Base-by-base conservation (phyloP, 306 rosid species). In the Prunus fruticosa region DNA sequence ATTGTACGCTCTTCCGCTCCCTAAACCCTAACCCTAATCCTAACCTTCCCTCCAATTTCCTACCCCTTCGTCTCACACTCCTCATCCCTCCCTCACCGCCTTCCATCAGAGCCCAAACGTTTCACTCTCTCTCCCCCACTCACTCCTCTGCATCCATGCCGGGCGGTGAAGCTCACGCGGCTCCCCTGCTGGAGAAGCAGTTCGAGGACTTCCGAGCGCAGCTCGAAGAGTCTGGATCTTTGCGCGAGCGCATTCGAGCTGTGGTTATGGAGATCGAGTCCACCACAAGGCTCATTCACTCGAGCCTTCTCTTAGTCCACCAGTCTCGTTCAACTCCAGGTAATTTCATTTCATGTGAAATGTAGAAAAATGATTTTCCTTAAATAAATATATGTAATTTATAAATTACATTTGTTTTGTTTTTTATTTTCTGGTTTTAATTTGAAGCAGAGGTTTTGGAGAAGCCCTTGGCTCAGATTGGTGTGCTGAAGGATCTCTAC, bases 251-350 rank as follows among this genome's bases (percentile, higher is more conserved):
- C 73, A 92, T 95, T 82, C 89, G 97, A 71, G 80, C 69, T 11
- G 90, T 95, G 15, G 97, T 84, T 11, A 81, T 86, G 76, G 96
- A 90, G 80, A 89, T 95, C 16, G 99, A 95, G 75, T 92, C 99
- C 77, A 83, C 90, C 41, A 61, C 91, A 0, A 82, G 99, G 81
- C 71, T 90, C 69, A 88, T 90, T 75, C 87, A 92, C 61, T 91
- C 96, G 20, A 83, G 84, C 72, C 83, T 95, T 56, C 97, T 92
- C 68, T 86, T 90, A 13, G 97, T 95, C 68, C 99, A 95, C 77
- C 97, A 95, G 71, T 90, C 96, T 82, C 92, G 96, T 10, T 87
- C 93, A 18, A 86, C 90, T 43, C 89, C 96, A 19, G 99, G 97
- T 95, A 89, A 3, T 52, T 5, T 14, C 45, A 20, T 20, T n/a